Evolutionary conservation across 352 stramenopile species (phyloP).

Genomic region (Globisporangium okanoganense): DNA sequence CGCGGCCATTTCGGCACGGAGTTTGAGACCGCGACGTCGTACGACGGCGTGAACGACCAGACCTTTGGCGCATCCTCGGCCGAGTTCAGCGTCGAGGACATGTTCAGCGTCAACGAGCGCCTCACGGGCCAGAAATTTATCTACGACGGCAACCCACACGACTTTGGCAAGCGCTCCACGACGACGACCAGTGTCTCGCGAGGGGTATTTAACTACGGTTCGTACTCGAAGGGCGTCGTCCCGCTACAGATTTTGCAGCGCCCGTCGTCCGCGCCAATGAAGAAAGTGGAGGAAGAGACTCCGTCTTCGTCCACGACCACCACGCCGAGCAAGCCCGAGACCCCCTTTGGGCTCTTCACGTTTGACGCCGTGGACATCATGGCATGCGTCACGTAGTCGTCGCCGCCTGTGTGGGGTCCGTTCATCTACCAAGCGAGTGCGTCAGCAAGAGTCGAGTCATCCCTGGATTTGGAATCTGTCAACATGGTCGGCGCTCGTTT

Average conservation of each 20-base stretch:
- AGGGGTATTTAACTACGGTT: conserved; percentile 51
- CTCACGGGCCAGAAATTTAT: conserved; percentile 90
- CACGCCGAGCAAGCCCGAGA: conserved; percentile 34
- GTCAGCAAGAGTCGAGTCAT: neutral
- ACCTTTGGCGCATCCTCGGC: conserved; percentile 81
- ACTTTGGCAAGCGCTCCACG: conserved; percentile 81
- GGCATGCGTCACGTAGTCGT: conserved; percentile 73
- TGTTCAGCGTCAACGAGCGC: conserved; percentile 94
- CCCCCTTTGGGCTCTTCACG: conserved; percentile 61
- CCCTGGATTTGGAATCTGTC: neutral
- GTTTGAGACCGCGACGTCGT: conserved; percentile 71
- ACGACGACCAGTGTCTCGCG: conserved; percentile 11
- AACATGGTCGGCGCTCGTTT: neutral
- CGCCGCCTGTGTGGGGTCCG: neutral
- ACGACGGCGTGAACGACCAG: conserved; percentile 85
- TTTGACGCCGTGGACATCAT: conserved; percentile 87
- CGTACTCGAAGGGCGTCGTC: conserved; percentile 31
- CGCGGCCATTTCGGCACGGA: conserved; percentile 85
- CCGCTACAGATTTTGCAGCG: conserved; percentile 45
- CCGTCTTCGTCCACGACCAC: conserved; percentile 9
- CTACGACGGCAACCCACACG: conserved; percentile 95
- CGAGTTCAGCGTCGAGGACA: conserved; percentile 91
- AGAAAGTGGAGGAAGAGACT: conserved; percentile 47
- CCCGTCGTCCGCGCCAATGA: conserved; percentile 37
- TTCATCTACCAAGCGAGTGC: neutral